phyloP scores from a whole-genome alignment of 1,284 basidiomycete genomes.

The Cerrena zonata region DNA sequence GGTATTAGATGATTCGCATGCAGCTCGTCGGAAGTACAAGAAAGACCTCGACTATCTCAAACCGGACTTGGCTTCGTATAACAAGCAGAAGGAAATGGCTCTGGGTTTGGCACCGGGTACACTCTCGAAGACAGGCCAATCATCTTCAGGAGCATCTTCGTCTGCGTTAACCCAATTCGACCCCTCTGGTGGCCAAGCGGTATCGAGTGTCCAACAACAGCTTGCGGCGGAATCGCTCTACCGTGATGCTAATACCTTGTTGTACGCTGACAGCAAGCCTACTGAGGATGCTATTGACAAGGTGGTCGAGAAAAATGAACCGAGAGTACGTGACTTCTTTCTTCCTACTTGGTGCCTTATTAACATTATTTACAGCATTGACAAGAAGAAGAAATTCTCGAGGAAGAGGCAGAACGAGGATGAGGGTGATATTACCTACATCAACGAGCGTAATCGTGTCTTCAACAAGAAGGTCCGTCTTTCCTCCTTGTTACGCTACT shows the following conservation, averaged over 20 bases:
- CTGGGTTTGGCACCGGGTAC: slow-evolving; percentile 67
- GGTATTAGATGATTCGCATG: slow-evolving; percentile 77
- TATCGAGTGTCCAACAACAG: slow-evolving; percentile 43
- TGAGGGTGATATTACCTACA: slow-evolving; percentile 94
- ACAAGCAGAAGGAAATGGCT: slow-evolving; percentile 79
- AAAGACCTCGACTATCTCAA: slow-evolving; percentile 84
- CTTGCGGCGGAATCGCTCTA: slow-evolving; percentile 78
- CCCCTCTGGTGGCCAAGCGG: slow-evolving; percentile 35
- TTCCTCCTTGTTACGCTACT: not conserved
- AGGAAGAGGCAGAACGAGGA: slow-evolving; percentile 85
- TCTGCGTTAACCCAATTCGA: slow-evolving; percentile 47
- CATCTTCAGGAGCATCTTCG: slow-evolving; percentile 16
- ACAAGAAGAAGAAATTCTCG: slow-evolving; percentile 83
- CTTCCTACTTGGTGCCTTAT: not conserved
- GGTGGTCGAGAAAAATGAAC: slow-evolving; percentile 87
- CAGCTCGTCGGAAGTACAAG: slow-evolving; percentile 84
- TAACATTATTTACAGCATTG: slow-evolving; percentile 48
- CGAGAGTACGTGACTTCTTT: slow-evolving; percentile 66
- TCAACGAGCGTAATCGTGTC: slow-evolving; percentile 96
- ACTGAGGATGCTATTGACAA: slow-evolving; percentile 91
- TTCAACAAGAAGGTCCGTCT: slow-evolving; percentile 93
- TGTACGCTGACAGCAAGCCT: slow-evolving; percentile 92
- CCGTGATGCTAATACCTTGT: slow-evolving; percentile 81
- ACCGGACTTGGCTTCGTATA: slow-evolving; percentile 80
- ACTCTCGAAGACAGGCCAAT: slow-evolving; percentile 38